These are phyloP conservation scores for Geotrichum phurueaensis DNA, from an alignment of 1,139 yeast species.

Conservation along the genomic window DNA sequence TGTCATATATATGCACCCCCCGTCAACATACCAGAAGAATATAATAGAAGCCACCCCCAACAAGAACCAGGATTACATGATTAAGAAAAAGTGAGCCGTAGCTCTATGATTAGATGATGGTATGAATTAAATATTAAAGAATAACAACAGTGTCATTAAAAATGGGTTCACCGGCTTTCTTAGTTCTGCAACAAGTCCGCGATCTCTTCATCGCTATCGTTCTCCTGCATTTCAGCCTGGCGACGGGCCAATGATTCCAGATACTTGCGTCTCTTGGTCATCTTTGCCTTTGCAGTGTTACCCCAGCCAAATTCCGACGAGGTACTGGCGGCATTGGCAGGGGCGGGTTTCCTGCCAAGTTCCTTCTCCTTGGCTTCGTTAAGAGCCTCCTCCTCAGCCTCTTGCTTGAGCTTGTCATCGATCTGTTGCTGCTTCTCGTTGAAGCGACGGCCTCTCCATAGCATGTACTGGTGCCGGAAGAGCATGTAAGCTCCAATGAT, in stretches of 20 bases:
- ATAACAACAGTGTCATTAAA: not conserved
- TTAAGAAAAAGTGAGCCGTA: not conserved
- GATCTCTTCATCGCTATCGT: constrained; percentile 19
- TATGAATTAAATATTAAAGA: not conserved
- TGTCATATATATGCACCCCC: too few species aligned
- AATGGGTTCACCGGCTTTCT: not conserved
- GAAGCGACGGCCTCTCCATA: constrained; percentile 14
- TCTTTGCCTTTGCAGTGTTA: constrained; percentile 10
- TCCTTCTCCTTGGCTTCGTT: constrained; percentile 10
- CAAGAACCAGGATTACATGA: too few species aligned
- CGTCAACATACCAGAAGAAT: too few species aligned
- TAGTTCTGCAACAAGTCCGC: constrained; percentile 11
- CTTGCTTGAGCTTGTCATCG: constrained; percentile 10
- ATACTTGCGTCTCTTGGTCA: constrained; percentile 16
- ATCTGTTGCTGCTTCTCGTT: constrained; percentile 7
- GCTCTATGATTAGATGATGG: not conserved
- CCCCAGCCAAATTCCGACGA: constrained; percentile 18
- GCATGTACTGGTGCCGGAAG: constrained; percentile 15
- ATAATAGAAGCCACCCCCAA: too few species aligned
- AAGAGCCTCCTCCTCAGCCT: constrained; percentile 9
- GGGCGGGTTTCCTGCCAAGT: constrained; percentile 1
- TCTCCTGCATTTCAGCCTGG: constrained; percentile 18
- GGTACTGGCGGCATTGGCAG: not conserved
- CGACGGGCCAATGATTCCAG: constrained; percentile 13
- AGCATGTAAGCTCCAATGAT: constrained; percentile 17